These are phyloP conservation scores for Solanum hybrid DNA, from an alignment of 305 asterid genomes.

Conservation along the genomic window DNA sequence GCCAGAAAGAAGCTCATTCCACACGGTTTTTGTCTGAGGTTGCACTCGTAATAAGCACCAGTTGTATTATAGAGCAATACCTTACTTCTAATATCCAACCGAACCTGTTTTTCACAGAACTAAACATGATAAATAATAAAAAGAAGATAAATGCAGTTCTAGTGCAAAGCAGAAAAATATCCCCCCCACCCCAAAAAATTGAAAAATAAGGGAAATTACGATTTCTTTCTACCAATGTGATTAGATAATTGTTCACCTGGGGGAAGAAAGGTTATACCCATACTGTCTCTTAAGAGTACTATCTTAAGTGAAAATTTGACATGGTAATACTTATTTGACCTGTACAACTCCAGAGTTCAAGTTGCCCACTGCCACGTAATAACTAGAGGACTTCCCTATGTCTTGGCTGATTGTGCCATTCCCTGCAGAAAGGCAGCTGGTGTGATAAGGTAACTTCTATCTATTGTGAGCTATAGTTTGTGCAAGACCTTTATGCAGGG, in stretches of 20 bases:
- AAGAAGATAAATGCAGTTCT: neutral
- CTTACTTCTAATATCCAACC: slow-evolving; percentile 28
- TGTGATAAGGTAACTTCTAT: neutral
- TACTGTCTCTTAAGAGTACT: neutral
- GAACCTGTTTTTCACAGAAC: slow-evolving; percentile 35
- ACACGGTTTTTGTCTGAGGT: slow-evolving; percentile 39
- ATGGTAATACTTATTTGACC: slow-evolving; percentile 24
- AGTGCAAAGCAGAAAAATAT: neutral
- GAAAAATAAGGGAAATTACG: neutral
- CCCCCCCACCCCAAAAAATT: neutral
- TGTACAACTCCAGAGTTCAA: slow-evolving; percentile 39
- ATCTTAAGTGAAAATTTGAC: neutral
- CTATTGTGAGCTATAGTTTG: neutral
- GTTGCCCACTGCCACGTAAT: slow-evolving; percentile 68
- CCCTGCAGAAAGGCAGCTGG: slow-evolving; percentile 36
- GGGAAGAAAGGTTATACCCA: neutral
- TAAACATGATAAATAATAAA: neutral
- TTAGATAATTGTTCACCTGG: neutral
- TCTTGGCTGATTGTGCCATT: slow-evolving; percentile 47
- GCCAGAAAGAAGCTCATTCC: slow-evolving; percentile 27
- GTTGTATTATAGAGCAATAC: slow-evolving; percentile 45
- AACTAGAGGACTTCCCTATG: slow-evolving; percentile 40
- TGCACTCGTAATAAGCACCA: slow-evolving; percentile 52
- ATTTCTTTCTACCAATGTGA: neutral
- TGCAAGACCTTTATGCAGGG: neutral